Conservation (phyloP, 768 basidiomycete genomes). For the Mycena polygramma region DNA sequence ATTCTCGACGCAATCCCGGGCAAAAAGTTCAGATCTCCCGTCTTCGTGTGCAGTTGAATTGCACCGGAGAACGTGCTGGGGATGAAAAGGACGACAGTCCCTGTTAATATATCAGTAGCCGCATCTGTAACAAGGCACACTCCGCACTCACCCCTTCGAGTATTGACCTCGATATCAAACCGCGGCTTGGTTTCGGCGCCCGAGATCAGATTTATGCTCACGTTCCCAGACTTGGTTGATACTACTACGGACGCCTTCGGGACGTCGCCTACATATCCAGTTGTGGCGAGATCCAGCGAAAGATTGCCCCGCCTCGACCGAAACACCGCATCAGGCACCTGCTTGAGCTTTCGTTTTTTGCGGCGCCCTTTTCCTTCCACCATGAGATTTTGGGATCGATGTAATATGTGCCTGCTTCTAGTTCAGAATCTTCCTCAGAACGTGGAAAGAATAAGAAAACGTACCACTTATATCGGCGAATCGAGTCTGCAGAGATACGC, state of each 20-base stretch:
- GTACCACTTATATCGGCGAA: constrained; percentile 32
- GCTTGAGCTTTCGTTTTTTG: constrained; percentile 24
- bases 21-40: constrained; percentile 50
- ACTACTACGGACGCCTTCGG: constrained; percentile 26
- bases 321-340: constrained; percentile 34
- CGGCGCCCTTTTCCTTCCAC: constrained; percentile 13
- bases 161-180: constrained; percentile 34
- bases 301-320: constrained; percentile 32
- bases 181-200: constrained; percentile 27
- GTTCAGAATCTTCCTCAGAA: background rate
- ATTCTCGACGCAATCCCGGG: constrained; percentile 48
- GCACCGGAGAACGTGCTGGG: constrained; percentile 54
- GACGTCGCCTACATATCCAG: constrained; percentile 22
- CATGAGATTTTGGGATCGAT: constrained; percentile 17
- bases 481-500: constrained; percentile 26
- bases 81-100: constrained; percentile 32
- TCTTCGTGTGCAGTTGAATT: constrained; percentile 49
- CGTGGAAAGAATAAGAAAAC: background rate
- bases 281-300: constrained; percentile 34
- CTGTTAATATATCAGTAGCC: constrained; percentile 13
- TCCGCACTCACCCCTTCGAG: constrained; percentile 23
- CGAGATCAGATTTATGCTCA: constrained; percentile 34
- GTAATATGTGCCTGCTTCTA: constrained; percentile 31
- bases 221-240: constrained; percentile 27
- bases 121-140: background rate